phyloP scores from a whole-genome alignment of 805 yeast genomes.

The Candida cerambycidarum region DNA sequence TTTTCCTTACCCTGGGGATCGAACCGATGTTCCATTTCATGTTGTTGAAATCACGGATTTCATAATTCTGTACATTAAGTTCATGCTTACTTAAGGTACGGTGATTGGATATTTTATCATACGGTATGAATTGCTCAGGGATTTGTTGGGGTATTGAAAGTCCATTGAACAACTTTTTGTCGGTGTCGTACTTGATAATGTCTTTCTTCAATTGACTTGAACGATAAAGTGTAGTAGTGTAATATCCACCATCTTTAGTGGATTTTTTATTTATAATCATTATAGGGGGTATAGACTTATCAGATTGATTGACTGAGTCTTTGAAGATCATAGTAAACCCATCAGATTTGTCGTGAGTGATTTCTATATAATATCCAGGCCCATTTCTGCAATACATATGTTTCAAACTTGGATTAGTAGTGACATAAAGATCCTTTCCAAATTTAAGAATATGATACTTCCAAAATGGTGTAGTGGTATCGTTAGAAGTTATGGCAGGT shows the following conservation, averaged over 20 bases:
- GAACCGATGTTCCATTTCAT: conserved; percentile 44
- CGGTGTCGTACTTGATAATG: conserved; percentile 10
- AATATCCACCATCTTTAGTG: conserved; percentile 28
- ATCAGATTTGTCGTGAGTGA: conserved; percentile 19
- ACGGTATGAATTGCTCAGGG: conserved; percentile 22
- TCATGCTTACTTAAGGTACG: conserved; percentile 10
- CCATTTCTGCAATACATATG: conserved; percentile 61
- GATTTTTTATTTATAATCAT: conserved; percentile 29
- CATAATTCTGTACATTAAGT: conserved; percentile 25
- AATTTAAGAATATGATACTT: conserved; percentile 61
- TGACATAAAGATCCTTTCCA: conserved; percentile 55
- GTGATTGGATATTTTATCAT: conserved; percentile 15
- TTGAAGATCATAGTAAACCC: conserved; percentile 30
- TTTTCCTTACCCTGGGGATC: conserved; percentile 39
- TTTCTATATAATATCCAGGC: conserved; percentile 59
- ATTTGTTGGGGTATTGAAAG: conserved; percentile 25
- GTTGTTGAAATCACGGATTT: conserved; percentile 24
- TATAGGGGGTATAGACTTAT: conserved; percentile 23
- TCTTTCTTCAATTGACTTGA: conserved; percentile 12
- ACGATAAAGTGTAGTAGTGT: conserved; percentile 25
- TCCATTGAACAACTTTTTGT: conserved; percentile 21
- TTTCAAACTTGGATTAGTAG: conserved; percentile 65
- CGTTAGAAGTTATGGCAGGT: neutral
- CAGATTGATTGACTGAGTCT: conserved; percentile 18
- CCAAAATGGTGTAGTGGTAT: conserved; percentile 42